A percentile compares a stretch with the other conserved stretches of the same genome.
Conservation (phyloP, 169 alveolate species). For the Cyclospora cayetanensis region DNA sequence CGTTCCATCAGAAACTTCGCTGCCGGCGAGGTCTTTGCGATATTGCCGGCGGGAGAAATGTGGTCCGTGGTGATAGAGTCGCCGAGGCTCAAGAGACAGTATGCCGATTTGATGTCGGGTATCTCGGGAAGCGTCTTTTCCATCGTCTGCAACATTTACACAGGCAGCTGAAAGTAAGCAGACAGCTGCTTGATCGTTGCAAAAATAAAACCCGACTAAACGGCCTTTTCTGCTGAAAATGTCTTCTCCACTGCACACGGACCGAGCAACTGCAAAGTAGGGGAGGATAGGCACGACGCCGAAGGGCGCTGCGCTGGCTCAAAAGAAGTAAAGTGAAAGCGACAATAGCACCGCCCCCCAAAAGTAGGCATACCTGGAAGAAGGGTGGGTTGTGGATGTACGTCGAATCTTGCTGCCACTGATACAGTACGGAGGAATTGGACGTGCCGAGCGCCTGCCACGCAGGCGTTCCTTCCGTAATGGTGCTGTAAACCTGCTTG, state of each 20-base stretch:
- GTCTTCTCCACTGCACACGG: too few species aligned
- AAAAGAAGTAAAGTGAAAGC: too few species aligned
- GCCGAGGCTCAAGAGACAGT: constrained; percentile 85
- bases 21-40: constrained; percentile 94
- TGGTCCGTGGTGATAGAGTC: constrained; percentile 98
- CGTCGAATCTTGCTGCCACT: constrained; percentile 93
- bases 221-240: too few species aligned
- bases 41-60: constrained; percentile 98
- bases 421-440: constrained; percentile 85
- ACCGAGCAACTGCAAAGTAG: too few species aligned
- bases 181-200: too few species aligned
- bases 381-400: constrained; percentile 97
- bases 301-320: too few species aligned
- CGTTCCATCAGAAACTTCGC: constrained; percentile 86
- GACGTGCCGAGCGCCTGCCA: constrained; percentile 71
- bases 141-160: constrained; percentile 61
- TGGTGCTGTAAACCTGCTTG: constrained; percentile 89
- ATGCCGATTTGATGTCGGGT: constrained; percentile 48
- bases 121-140: not conserved
- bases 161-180: not conserved
- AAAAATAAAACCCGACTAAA: too few species aligned
- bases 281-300: too few species aligned
- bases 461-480: constrained; percentile 82
- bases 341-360: too few species aligned
- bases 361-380: too few species aligned